These are phyloP conservation scores for Cyclotella kingstonii DNA, from an alignment of 108 stramenopile species.

Conservation along the genomic window DNA sequence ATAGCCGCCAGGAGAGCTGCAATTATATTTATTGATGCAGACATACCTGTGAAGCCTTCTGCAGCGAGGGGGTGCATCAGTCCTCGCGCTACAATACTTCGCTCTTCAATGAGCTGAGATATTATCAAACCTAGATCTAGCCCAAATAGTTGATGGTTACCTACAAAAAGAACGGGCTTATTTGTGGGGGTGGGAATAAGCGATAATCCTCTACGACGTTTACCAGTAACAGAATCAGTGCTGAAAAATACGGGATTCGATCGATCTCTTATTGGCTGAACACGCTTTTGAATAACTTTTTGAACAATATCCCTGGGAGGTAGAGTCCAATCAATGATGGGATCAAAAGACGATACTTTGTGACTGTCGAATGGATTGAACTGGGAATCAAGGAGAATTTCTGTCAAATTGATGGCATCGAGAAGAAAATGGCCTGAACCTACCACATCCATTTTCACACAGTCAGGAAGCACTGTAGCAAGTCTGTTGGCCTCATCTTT, in stretches of 20 bases:
- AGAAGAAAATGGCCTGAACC: slow-evolving; percentile 79
- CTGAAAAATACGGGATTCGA: slow-evolving; percentile 81
- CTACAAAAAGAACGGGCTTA: slow-evolving; percentile 81
- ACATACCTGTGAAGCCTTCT: slow-evolving; percentile 27
- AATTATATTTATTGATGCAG: not conserved
- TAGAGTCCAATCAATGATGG: slow-evolving; percentile 71
- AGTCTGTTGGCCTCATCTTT: slow-evolving; percentile 65
- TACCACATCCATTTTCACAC: slow-evolving; percentile 55
- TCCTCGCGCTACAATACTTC: slow-evolving; percentile 61
- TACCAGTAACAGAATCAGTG: slow-evolving; percentile 60
- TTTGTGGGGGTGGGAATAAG: slow-evolving; percentile 51
- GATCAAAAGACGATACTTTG: slow-evolving; percentile 56
- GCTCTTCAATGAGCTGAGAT: slow-evolving; percentile 62
- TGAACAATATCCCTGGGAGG: slow-evolving; percentile 60
- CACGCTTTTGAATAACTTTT: slow-evolving; percentile 42
- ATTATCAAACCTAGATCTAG: slow-evolving; percentile 74
- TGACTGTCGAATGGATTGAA: slow-evolving; percentile 59
- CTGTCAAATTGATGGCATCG: slow-evolving; percentile 85
- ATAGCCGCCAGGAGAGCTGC: too few species aligned
- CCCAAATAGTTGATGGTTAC: slow-evolving; percentile 85
- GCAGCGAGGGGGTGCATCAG: slow-evolving; percentile 83
- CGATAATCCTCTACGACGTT: slow-evolving; percentile 57
- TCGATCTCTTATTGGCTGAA: slow-evolving; percentile 58
- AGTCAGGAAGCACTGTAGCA: slow-evolving; percentile 53
- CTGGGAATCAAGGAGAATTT: slow-evolving; percentile 73